Evolutionary conservation across 805 yeast species (phyloP), one percentile per base, ranked within the genome.

Genomic region (Lipomyces orientalis): DNA sequence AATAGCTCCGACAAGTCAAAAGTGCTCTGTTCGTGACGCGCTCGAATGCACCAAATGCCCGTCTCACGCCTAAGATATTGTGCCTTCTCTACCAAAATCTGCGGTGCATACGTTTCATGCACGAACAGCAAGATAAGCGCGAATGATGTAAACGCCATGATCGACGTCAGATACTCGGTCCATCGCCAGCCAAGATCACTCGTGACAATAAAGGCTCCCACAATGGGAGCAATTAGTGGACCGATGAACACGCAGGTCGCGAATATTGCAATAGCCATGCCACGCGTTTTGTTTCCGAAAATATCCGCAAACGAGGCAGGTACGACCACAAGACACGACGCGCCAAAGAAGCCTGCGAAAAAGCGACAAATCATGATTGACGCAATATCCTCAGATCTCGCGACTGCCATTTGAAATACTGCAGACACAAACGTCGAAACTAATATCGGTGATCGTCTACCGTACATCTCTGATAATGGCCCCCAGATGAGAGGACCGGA

Each of bases 401-500:
- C 65, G 52, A 62, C 65, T 19, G 57, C 64, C 51, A 63, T 63
- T 37, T 81, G 79, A 22, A 80, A 79, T 57, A 84, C 71, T 74
- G 82, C 76, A 33, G 84, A 5, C 83, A 79, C 75, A 82, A 86
- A 0, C 87, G 83, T 29, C 88, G 79, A 8, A 83, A 76, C 1
- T 90, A 88, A 71, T 59, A 88, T 73, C 6, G 88, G 85, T n/a
- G 83, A 78, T 75, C 85, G 85, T 77, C 95, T 82, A 60, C 94
- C 93, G 73, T 83, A 89, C 58, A 89, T 72, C 75, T 90, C 94
- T 22, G 90, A 87, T 34, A 89, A 77, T 16, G 93, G 93, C 31
- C 91, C 95, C 88, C 91, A 90, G 52, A 90, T 74, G 60, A 90
- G 82, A 1, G 97, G 97, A 22, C 96, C 95, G 1, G 90, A 84